Evolutionary conservation across 768 basidiomycete species (phyloP), one percentile per base, ranked within the genome.

Genomic region (Rhizopogon salebrosus): DNA sequence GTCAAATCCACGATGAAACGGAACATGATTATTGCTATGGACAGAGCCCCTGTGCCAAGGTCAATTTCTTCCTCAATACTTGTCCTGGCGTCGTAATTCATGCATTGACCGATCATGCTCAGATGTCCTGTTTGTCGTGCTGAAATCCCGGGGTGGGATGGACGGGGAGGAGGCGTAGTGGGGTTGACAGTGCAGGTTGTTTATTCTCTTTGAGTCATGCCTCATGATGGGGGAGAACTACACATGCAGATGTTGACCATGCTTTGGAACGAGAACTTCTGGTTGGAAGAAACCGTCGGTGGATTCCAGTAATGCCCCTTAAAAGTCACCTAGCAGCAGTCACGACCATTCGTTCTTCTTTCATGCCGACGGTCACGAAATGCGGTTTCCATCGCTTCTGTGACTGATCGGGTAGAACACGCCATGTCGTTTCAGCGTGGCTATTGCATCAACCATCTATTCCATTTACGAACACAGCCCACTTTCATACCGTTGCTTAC

Each of bases 81-180:
- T n/a, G 24, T 3, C 36, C 20, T 35, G 38, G 22, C n/a, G 36
- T 23, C 31, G 13, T 6, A 27, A 36, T 34, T 38, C 18, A 24
- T 50, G 3, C 40, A 26, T 38, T 34, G 29, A 23, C 29, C 4
- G n/a, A 31, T 31, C 13, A 16, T 51, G 37, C 16, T 10, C 24
- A 82, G 83, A 59, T 88, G 86, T 64, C 86, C 86, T 1, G 85
- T 87, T 3, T 88, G 86, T 63, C 79, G 86, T 16, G 84, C 84
- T 1, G 65, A 68, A 38, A 82, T 88, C 55, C 76, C 76, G 1
- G 80, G 80, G 2, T 88, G 86, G 86, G 85, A 88, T 62, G 86
- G 86, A 2, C 75, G 69, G 56, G 85, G 86, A 1, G 82, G 79
- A 6, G 86, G 86, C 8, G 83, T 87, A 4, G 73, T 87, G 50